phyloP scores from a whole-genome alignment of 2,329 filamentous ascomycete genomes.

The Fusarium sacchari region DNA sequence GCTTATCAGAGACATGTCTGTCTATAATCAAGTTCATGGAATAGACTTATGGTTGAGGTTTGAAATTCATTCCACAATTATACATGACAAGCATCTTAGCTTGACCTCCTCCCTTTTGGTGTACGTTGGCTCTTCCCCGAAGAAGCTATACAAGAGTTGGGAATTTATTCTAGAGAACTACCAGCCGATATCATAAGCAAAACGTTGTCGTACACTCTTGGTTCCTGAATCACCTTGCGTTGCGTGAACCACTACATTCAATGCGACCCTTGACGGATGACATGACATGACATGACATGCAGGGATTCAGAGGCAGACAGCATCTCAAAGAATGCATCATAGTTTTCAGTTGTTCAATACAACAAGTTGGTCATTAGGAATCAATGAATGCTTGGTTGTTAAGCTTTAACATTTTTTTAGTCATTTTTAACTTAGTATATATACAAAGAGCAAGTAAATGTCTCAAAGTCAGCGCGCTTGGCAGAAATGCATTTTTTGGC shows the following conservation, averaged over 20 bases:
- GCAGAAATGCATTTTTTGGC: slow-evolving; percentile 15
- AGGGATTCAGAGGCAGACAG: not conserved
- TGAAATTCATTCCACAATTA: slow-evolving; percentile 15
- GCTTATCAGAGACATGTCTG: not conserved
- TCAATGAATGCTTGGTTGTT: not conserved
- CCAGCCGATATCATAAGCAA: not conserved
- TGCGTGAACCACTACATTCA: not conserved
- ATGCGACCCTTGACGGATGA: not conserved
- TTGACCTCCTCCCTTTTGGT: not conserved
- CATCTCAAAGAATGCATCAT: not conserved
- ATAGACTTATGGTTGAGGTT: slow-evolving; percentile 6
- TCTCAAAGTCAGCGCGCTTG: slow-evolving; percentile 14
- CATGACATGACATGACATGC: too few relatives aligned
- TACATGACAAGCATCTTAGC: not conserved
- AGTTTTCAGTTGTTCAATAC: not conserved
- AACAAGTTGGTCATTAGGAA: not conserved
- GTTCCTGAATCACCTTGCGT: not conserved
- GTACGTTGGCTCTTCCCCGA: too few relatives aligned
- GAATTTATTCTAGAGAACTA: not conserved
- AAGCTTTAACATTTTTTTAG: slow-evolving; percentile 1
- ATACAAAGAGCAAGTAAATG: slow-evolving; percentile 9
- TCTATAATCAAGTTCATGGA: not conserved
- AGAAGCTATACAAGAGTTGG: not conserved
- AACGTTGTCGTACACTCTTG: not conserved
- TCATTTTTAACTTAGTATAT: slow-evolving; percentile 4